These are phyloP conservation scores for Sporodiniella umbellata DNA, from an alignment of 371 early-diverging fungal genomes.

Conservation along the genomic window DNA sequence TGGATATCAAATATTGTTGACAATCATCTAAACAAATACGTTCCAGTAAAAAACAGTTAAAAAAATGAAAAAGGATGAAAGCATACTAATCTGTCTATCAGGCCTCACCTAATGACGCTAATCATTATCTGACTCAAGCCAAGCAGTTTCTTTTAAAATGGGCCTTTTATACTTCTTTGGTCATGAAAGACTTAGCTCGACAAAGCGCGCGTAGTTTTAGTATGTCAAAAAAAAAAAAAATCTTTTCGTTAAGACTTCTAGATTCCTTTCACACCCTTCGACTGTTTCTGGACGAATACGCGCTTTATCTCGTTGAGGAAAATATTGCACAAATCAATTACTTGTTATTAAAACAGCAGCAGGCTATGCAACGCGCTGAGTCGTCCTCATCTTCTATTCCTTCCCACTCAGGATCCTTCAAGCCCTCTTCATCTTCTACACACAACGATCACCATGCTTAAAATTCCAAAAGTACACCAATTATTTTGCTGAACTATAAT, in stretches of 20 bases:
- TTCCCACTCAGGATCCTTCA: not conserved
- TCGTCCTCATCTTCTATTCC: not conserved
- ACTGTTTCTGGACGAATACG: constrained; percentile 53
- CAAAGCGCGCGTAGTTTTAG: constrained; percentile 37
- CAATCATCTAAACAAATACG: constrained; percentile 24
- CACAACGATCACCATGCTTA: not conserved
- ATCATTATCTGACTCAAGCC: constrained; percentile 34
- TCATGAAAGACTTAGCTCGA: constrained; percentile 45
- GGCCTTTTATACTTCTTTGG: constrained; percentile 42
- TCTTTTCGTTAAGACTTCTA: not conserved
- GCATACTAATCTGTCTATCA: not conserved
- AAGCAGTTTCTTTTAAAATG: constrained; percentile 55
- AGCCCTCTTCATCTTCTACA: not conserved
- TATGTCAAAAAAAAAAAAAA: constrained; percentile 8
- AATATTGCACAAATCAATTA: constrained; percentile 38
- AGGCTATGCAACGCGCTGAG: not conserved
- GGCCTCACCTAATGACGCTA: constrained; percentile 16
- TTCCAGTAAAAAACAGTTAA: constrained; percentile 11
- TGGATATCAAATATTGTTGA: constrained; percentile 43
- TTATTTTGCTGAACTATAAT: not conserved
- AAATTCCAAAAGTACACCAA: not conserved
- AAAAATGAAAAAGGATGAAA: too few relatives aligned
- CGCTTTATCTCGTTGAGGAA: constrained; percentile 51
- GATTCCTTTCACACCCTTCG: constrained; percentile 42
- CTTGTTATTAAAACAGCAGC: constrained; percentile 8